phyloP scores from a whole-genome alignment of 306 rosid species.

The Medicago arabica region DNA sequence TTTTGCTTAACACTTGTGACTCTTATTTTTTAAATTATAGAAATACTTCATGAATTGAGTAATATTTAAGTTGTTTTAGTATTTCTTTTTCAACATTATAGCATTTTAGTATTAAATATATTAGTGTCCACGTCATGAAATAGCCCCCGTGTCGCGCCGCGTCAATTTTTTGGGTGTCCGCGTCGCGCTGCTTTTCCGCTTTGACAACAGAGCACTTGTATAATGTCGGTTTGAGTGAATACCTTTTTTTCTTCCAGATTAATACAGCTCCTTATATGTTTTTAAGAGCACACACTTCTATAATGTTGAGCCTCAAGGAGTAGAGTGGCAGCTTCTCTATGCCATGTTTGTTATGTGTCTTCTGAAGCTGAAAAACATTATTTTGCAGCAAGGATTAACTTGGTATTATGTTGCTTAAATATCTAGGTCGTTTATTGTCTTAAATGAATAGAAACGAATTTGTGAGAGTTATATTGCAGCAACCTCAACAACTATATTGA shows the following conservation, averaged over 20 bases:
- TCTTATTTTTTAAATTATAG: too few species aligned
- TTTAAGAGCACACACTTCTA: background rate
- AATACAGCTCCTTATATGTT: constrained; percentile 11
- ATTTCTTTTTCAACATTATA: too few species aligned
- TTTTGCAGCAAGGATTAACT: background rate
- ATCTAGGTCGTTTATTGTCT: constrained; percentile 23
- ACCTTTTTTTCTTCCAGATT: constrained; percentile 3
- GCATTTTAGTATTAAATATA: too few species aligned
- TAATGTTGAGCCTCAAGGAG: constrained; percentile 5
- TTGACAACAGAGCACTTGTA: too few species aligned
- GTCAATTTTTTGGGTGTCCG: too few species aligned
- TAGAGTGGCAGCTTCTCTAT: constrained; percentile 21
- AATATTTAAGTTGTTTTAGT: too few species aligned
- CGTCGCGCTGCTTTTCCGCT: too few species aligned
- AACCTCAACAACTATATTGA: constrained; percentile 38
- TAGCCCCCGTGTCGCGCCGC: too few species aligned
- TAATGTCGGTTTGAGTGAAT: background rate
- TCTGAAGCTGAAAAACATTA: constrained; percentile 2
- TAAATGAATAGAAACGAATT: constrained; percentile 22
- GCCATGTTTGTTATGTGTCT: constrained; percentile 18
- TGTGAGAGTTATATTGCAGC: constrained; percentile 24
- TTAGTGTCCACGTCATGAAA: too few species aligned
- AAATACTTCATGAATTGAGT: too few species aligned
- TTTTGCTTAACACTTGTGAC: too few species aligned
- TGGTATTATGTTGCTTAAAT: constrained; percentile 17